These are phyloP conservation scores for Abrus precatorius DNA, from an alignment of 306 rosid species.

Conservation along the genomic window DNA sequence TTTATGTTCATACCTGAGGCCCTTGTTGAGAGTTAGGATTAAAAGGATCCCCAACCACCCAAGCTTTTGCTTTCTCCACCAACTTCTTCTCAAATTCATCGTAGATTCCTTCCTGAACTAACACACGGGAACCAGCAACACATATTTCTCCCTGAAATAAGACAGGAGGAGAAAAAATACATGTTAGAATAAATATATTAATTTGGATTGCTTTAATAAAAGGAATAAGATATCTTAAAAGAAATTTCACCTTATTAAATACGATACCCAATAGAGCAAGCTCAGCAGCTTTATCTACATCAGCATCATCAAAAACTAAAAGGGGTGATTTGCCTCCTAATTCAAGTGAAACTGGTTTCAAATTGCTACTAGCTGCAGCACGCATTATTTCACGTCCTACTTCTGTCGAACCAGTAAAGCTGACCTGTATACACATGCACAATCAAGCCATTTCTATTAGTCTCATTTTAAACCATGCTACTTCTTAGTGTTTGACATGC, in stretches of 20 bases:
- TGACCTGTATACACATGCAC: slow-evolving; percentile 54
- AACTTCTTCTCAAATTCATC: slow-evolving; percentile 77
- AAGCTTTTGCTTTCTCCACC: slow-evolving; percentile 66
- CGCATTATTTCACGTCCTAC: slow-evolving; percentile 81
- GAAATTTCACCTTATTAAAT: slow-evolving; percentile 68
- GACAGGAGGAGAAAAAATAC: background rate
- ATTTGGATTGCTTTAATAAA: background rate
- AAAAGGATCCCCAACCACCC: slow-evolving; percentile 93
- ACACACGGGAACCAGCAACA: slow-evolving; percentile 79
- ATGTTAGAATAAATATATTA: background rate
- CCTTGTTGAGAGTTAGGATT: slow-evolving; percentile 81
- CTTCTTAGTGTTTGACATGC: background rate
- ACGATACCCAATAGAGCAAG: slow-evolving; percentile 75
- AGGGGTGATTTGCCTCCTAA: slow-evolving; percentile 95
- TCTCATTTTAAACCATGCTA: background rate
- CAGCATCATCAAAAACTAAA: slow-evolving; percentile 82
- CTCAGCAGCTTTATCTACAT: slow-evolving; percentile 67
- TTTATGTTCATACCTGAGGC: slow-evolving; percentile 68
- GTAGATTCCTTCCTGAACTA: slow-evolving; percentile 88
- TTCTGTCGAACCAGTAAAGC: slow-evolving; percentile 88
- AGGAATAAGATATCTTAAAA: background rate
- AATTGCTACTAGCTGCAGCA: slow-evolving; percentile 85
- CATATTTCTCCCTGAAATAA: slow-evolving; percentile 83
- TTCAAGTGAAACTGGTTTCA: slow-evolving; percentile 82
- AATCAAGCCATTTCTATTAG: background rate